Conservation (phyloP, 1,139 yeast species). For the Yamadazyma oceani region DNA sequence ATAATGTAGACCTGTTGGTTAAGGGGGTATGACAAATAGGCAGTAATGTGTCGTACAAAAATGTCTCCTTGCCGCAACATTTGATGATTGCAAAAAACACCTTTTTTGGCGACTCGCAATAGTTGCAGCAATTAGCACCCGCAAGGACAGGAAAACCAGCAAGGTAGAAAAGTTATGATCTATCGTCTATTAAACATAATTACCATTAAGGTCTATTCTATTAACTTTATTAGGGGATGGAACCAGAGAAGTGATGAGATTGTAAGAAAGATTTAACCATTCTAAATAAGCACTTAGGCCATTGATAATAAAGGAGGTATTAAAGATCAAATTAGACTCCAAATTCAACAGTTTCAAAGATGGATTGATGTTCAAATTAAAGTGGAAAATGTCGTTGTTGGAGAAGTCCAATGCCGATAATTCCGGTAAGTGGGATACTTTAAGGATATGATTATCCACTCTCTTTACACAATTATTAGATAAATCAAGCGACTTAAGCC, state of each 20-base stretch:
- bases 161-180: no score
- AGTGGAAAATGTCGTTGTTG: conserved; percentile 14
- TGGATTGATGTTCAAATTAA: conserved; percentile 2
- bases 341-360: conserved; percentile 20
- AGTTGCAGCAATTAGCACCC: no score
- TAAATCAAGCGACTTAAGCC: conserved; percentile 21
- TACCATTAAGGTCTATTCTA: not conserved
- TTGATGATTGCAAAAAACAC: conserved; percentile 1
- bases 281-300: conserved; percentile 1
- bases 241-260: not conserved
- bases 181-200: not conserved
- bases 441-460: conserved; percentile 12
- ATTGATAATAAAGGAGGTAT: conserved; percentile 2
- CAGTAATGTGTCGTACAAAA: no score
- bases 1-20: no score
- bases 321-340: conserved; percentile 22
- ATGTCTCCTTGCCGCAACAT: no score
- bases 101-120: no score
- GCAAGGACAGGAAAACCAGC: no score
- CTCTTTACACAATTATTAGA: conserved; percentile 24
- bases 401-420: conserved; percentile 22
- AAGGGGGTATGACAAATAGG: no score
- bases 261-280: conserved; percentile 2
- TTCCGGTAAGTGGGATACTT: conserved; percentile 13
- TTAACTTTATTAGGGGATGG: not conserved